phyloP scores from a whole-genome alignment of 2,329 filamentous ascomycete species.

The Diaporthe humulicola region DNA sequence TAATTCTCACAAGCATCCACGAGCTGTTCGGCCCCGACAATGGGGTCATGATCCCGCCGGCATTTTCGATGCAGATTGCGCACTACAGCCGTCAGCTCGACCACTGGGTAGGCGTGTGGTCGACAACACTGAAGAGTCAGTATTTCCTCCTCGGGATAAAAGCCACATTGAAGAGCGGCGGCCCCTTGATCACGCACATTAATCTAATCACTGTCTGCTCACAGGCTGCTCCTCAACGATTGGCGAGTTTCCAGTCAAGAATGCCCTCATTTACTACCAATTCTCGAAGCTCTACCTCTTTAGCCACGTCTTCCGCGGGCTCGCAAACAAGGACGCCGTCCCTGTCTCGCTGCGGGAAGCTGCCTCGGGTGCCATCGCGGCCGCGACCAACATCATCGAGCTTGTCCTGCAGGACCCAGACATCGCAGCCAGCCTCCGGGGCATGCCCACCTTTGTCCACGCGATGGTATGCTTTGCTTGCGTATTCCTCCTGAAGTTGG shows the following conservation, averaged over 20 bases:
- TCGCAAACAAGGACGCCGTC: slow-evolving; percentile 36
- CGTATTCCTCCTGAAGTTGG: slow-evolving; percentile 64
- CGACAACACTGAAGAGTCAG: slow-evolving; percentile 47
- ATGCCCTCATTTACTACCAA: slow-evolving; percentile 48
- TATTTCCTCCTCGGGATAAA: slow-evolving; percentile 37
- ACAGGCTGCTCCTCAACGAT: slow-evolving; percentile 40
- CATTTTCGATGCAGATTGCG: slow-evolving; percentile 62
- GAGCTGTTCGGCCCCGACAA: slow-evolving; percentile 69
- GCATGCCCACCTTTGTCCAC: slow-evolving; percentile 65
- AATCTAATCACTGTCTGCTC: background rate
- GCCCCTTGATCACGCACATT: background rate
- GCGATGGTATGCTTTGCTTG: slow-evolving; percentile 67
- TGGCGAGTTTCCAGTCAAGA: slow-evolving; percentile 50
- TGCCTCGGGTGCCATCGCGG: slow-evolving; percentile 41
- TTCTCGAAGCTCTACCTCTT: slow-evolving; percentile 51
- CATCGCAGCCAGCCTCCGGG: slow-evolving; percentile 49
- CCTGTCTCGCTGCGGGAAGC: slow-evolving; percentile 36
- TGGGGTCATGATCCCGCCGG: slow-evolving; percentile 62
- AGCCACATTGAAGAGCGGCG: background rate
- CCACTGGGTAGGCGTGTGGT: slow-evolving; percentile 54
- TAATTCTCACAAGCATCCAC: slow-evolving; percentile 68
- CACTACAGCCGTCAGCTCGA: slow-evolving; percentile 52
- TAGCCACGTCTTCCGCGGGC: slow-evolving; percentile 48
- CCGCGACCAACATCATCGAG: slow-evolving; percentile 54
- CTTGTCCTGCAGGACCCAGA: slow-evolving; percentile 52